Evolutionary conservation across 2,329 filamentous ascomycete genomes (phyloP).

Genomic region (Ceratocystis ficicola): DNA sequence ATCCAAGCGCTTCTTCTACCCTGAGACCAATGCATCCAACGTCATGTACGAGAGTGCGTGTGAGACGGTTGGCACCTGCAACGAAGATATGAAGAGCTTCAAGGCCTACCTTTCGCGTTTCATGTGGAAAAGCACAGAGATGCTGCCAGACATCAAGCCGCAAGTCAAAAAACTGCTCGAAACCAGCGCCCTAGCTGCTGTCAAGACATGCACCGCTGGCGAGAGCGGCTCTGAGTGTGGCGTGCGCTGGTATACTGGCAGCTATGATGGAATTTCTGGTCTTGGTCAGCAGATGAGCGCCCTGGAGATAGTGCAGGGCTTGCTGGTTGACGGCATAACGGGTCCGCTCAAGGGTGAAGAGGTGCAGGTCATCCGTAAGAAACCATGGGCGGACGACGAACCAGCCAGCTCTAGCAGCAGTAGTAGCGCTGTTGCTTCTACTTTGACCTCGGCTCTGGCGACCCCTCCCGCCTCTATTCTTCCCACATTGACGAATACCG

Average conservation of each 20-base stretch:
- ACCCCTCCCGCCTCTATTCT: neutral
- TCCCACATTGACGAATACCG: neutral
- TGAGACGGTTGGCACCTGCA: conserved; percentile 45
- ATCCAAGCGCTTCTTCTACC: conserved; percentile 41
- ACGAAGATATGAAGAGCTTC: conserved; percentile 53
- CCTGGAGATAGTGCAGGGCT: conserved; percentile 49
- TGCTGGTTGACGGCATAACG: conserved; percentile 36
- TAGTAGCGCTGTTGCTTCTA: neutral
- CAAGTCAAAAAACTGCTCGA: conserved; percentile 39
- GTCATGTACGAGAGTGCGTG: conserved; percentile 58
- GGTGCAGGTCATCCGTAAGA: conserved; percentile 35
- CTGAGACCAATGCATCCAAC: conserved; percentile 40
- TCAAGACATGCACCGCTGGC: conserved; percentile 45
- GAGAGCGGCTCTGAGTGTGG: conserved; percentile 43
- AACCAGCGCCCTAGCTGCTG: conserved; percentile 44
- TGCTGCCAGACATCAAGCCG: conserved; percentile 43
- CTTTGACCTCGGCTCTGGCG: neutral
- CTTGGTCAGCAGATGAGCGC: conserved; percentile 55
- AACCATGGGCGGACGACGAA: conserved; percentile 8
- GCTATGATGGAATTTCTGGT: conserved; percentile 43
- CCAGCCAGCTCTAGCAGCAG: neutral
- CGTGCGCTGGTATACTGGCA: conserved; percentile 49
- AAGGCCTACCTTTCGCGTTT: conserved; percentile 56
- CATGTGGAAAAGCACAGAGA: conserved; percentile 45
- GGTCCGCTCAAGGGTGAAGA: conserved; percentile 38